Evolutionary conservation across 1,284 basidiomycete genomes (phyloP).

Genomic region (Melampsora larici-populina): DNA sequence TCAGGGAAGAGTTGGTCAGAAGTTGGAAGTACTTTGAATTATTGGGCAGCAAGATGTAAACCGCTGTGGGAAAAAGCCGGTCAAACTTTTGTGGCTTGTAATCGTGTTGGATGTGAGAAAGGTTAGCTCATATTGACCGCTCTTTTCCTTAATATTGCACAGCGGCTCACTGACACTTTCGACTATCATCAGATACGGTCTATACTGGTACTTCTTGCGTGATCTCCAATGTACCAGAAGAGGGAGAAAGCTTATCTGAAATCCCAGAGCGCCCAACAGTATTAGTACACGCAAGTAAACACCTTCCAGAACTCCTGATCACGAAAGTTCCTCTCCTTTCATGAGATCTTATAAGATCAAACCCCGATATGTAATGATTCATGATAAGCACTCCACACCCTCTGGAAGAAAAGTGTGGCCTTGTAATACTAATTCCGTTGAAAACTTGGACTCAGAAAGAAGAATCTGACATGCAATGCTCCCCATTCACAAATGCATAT

Average conservation of each 20-base stretch:
- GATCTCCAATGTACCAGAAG: constrained; percentile 22
- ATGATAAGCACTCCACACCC: no score
- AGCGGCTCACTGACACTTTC: neutral
- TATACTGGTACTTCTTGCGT: constrained; percentile 40
- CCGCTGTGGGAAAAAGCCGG: constrained; percentile 20
- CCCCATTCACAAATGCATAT: no score
- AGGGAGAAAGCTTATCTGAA: neutral
- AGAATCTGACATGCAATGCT: no score
- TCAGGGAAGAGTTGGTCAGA: constrained; percentile 28
- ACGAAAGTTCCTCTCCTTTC: neutral
- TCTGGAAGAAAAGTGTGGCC: no score
- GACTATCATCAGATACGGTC: constrained; percentile 13
- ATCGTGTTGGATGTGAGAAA: constrained; percentile 28
- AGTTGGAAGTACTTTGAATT: constrained; percentile 5
- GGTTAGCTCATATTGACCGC: neutral
- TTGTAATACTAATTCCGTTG: no score
- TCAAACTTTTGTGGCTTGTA: constrained; percentile 30
- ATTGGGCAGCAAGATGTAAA: constrained; percentile 33
- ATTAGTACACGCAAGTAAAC: constrained; percentile 33
- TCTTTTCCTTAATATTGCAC: neutral
- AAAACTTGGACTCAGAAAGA: no score
- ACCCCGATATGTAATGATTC: no score
- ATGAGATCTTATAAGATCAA: neutral
- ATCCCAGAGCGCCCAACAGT: neutral
- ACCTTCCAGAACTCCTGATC: constrained; percentile 18